A percentile compares a stretch with the other conserved stretches of the same genome.
Conservation (phyloP, 2,329 filamentous ascomycete species). For the Beauveria sp. region DNA sequence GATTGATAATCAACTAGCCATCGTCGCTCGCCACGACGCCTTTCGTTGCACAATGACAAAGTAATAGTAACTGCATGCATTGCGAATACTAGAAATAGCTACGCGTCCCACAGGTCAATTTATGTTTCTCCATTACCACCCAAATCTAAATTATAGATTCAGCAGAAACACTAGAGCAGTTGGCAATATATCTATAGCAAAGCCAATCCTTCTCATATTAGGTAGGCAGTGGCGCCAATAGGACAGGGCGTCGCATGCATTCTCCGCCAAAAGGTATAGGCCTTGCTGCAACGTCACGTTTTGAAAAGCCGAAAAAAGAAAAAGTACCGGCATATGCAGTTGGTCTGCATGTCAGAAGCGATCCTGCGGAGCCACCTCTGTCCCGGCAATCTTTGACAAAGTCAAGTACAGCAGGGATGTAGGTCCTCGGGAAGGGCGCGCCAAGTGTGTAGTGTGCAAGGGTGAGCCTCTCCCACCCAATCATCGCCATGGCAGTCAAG, state of each 20-base stretch:
- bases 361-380: not conserved
- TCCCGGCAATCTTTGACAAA: not conserved
- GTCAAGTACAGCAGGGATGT: too few relatives aligned
- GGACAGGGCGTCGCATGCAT: not conserved
- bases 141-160: not conserved
- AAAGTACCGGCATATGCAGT: slow-evolving; percentile 7
- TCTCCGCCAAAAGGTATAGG: not conserved
- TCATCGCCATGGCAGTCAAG: not conserved
- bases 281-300: not conserved
- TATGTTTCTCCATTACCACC: too few relatives aligned
- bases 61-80: not conserved
- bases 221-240: not conserved
- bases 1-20: not conserved
- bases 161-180: not conserved
- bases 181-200: not conserved
- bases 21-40: not conserved
- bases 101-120: too few relatives aligned
- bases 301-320: not conserved
- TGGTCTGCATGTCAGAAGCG: slow-evolving; percentile 6
- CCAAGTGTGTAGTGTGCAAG: not conserved
- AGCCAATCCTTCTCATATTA: not conserved
- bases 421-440: not conserved
- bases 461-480: not conserved
- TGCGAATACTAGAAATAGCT: not conserved
- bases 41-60: not conserved